phyloP scores from a whole-genome alignment of 164 flowering plant genomes.

The Stephania japonica region DNA sequence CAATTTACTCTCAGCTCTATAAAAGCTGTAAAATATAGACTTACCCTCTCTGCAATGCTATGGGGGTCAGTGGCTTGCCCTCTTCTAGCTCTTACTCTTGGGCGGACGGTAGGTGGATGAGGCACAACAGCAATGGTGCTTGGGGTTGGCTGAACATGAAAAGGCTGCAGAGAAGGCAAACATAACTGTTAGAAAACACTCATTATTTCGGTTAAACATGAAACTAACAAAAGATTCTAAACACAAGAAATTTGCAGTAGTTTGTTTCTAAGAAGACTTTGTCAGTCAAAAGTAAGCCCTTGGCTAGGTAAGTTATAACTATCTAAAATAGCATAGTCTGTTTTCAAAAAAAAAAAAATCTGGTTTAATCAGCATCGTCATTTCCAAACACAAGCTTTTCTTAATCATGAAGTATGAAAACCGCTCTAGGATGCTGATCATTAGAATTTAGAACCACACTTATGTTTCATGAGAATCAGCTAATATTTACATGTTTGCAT shows the following conservation, averaged over 20 bases:
- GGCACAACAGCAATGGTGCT: conserved; percentile 44
- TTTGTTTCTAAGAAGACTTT: neutral
- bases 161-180: conserved; percentile 39
- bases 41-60: conserved; percentile 97
- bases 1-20: too few species aligned
- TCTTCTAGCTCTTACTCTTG: conserved; percentile 91
- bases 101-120: conserved; percentile 81
- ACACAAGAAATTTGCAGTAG: neutral
- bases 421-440: neutral
- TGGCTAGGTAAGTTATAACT: neutral
- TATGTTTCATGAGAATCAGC: neutral
- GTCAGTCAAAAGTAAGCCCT: neutral
- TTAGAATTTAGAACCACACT: neutral
- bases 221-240: neutral
- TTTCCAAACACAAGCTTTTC: neutral
- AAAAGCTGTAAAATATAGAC: conserved; percentile 6
- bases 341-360: too few species aligned
- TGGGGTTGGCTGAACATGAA: conserved; percentile 64
- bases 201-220: neutral
- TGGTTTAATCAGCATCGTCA: neutral
- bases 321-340: neutral
- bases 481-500: neutral
- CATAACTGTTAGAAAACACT: neutral
- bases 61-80: conserved; percentile 99
- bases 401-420: neutral